phyloP scores from a whole-genome alignment of 148 eudicot genomes.

The Silene latifolia region DNA sequence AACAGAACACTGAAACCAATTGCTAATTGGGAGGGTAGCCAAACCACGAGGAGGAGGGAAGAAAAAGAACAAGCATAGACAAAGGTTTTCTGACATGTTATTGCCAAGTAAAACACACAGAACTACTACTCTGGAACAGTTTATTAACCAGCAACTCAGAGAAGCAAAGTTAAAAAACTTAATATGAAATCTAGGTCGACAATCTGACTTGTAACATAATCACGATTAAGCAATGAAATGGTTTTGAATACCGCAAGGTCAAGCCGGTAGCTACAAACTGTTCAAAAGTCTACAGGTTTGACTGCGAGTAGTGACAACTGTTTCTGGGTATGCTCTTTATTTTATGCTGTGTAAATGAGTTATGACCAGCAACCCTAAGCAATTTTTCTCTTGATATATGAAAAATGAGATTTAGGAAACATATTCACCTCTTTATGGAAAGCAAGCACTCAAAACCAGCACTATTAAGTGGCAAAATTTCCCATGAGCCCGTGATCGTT shows the following conservation, averaged over 20 bases:
- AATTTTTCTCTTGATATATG: no score
- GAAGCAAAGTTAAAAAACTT: not conserved
- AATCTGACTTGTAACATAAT: not conserved
- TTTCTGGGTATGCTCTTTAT: not conserved
- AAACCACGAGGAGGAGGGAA: not conserved
- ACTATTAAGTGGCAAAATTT: not conserved
- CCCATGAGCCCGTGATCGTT: not conserved
- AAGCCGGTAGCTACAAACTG: not conserved
- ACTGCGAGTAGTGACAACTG: not conserved
- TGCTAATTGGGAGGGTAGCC: not conserved
- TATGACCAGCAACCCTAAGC: no score
- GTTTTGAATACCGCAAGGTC: not conserved
- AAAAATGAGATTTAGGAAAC: not conserved
- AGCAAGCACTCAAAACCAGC: not conserved
- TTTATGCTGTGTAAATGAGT: no score
- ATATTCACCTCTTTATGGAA: not conserved
- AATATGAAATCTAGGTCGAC: not conserved
- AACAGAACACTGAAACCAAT: not conserved
- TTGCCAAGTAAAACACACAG: not conserved
- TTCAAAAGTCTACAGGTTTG: not conserved
- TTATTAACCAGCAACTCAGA: not conserved
- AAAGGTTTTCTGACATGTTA: not conserved
- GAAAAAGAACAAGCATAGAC: not conserved
- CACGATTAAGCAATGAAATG: not conserved
- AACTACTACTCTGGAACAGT: not conserved